These are phyloP conservation scores for Royoungia palumana DNA, from an alignment of 768 basidiomycete genomes.

Conservation along the genomic window DNA sequence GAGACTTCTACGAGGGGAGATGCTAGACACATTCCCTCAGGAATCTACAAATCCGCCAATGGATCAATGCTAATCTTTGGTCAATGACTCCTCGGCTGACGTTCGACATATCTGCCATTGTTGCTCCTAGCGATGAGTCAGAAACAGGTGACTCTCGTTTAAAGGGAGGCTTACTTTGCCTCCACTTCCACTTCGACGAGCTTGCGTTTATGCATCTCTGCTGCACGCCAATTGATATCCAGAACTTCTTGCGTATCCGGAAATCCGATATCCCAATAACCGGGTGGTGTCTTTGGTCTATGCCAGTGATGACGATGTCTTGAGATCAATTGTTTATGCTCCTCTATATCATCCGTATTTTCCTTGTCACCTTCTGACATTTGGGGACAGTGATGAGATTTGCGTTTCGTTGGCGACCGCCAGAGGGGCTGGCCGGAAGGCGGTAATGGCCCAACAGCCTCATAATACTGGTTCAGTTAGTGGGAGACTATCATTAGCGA, in stretches of 20 bases:
- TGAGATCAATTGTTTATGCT: constrained; percentile 70
- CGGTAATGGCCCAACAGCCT: constrained; percentile 70
- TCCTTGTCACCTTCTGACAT: constrained; percentile 23
- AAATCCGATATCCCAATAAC: constrained; percentile 90
- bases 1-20: constrained; percentile 45
- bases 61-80: constrained; percentile 1
- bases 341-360: constrained; percentile 34
- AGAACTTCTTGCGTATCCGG: constrained; percentile 79
- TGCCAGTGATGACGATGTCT: constrained; percentile 72
- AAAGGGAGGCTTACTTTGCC: constrained; percentile 42
- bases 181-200: constrained; percentile 55
- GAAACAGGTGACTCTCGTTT: background rate
- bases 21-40: constrained; percentile 47
- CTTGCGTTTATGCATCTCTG: constrained; percentile 69
- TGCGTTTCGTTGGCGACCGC: constrained; percentile 55
- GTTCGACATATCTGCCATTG: constrained; percentile 28
- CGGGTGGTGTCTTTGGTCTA: constrained; percentile 72
- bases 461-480: constrained; percentile 60
- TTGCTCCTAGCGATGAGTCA: constrained; percentile 16
- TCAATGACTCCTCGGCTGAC: constrained; percentile 15
- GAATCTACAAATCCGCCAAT: constrained; percentile 4
- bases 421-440: constrained; percentile 69
- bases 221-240: constrained; percentile 71
- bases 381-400: constrained; percentile 4
- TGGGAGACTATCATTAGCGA: too few species aligned